A percentile compares a stretch with the other conserved stretches of the same genome.
These are phyloP conservation scores for Limtongia smithiae DNA, from an alignment of 805 yeast genomes.

Conservation along the genomic window DNA sequence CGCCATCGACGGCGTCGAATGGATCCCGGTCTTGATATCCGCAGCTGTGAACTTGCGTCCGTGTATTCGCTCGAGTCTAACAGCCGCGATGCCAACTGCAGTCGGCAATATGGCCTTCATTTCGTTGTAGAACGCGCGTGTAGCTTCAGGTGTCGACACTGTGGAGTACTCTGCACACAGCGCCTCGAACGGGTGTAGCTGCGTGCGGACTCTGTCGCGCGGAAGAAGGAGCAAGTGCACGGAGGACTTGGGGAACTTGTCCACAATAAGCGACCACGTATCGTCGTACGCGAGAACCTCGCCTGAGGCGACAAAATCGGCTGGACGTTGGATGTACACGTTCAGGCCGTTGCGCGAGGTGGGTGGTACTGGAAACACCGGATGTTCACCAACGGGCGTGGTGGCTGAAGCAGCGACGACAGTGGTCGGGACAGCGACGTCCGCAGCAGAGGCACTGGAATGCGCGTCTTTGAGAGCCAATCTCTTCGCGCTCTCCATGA, in stretches of 20 bases:
- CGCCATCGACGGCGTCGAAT: conserved; percentile 63
- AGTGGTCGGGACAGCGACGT: no score
- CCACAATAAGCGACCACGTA: conserved; percentile 54
- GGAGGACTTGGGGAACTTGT: conserved; percentile 59
- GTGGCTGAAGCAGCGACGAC: no score
- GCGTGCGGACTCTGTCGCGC: conserved; percentile 42
- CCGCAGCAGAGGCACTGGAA: no score
- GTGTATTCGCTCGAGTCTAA: conserved; percentile 29
- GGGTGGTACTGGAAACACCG: neutral
- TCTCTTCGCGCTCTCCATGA: no score
- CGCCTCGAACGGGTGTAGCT: conserved; percentile 51
- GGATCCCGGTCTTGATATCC: conserved; percentile 57
- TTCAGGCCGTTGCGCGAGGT: conserved; percentile 47
- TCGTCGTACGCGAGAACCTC: conserved; percentile 49
- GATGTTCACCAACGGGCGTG: no score
- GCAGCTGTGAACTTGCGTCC: conserved; percentile 9
- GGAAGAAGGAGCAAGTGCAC: conserved; percentile 64
- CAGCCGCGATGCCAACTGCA: conserved; percentile 37
- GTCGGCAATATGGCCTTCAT: conserved; percentile 40
- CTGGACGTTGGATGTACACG: conserved; percentile 49
- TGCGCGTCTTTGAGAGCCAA: no score
- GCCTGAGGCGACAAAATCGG: conserved; percentile 33
- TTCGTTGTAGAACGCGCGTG: conserved; percentile 34
- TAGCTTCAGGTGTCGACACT: neutral
- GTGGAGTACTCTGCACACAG: conserved; percentile 38